Base-by-base conservation (phyloP, 2,329 filamentous ascomycete genomes). In the Parasarocladium wereldwijsianum region DNA sequence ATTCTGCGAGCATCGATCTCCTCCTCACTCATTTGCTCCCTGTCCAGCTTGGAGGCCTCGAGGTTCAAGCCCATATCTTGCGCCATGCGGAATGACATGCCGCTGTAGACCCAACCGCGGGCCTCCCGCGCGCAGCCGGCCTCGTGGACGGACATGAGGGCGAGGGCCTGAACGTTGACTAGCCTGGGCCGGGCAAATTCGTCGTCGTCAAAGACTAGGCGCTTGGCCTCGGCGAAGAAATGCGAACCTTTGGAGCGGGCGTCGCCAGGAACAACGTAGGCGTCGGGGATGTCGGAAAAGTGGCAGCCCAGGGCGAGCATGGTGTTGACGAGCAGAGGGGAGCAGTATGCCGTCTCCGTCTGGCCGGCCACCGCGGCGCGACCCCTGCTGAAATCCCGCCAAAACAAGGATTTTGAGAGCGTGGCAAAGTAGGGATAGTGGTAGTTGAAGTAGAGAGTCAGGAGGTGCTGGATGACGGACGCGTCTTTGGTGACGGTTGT, bases 391-490 rank as follows among this genome's bases (percentile, higher is more conserved):
- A 93, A 94, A 49, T 96, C 86, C 24, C 77, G 69, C 47, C 82
- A 86, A 49, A 98, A 96, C 18, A 93, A 59, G 21, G 67, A 74
- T 49, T 83, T 92, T 9, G 86, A 87, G 6, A 96, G 61, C 0
- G 82, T 90, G 4, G 85, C 87, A 51, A 96, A 98, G 55, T 90
- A 96, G 12, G 85, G 77, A 52, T 96, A 96, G 53, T 96, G 90
- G 80, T 87, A 96, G 43, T 76, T 84, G 56, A 96, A 96, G 55
- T 98, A 98, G 82, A 96, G 86, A 45, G 86, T 87, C 47, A 98
- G 72, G 12, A 98, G 70, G 51, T 94, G 87, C 11, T 76, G 69
- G 41, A 94, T 74, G 26, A 93, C 63, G 32, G 79, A 70, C 15
- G 74, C 65, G 48, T 94, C 84, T 29, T 73, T 64, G 2, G 84